phyloP scores from a whole-genome alignment of 2,329 filamentous ascomycete species.

The Aspergillus udagawae region DNA sequence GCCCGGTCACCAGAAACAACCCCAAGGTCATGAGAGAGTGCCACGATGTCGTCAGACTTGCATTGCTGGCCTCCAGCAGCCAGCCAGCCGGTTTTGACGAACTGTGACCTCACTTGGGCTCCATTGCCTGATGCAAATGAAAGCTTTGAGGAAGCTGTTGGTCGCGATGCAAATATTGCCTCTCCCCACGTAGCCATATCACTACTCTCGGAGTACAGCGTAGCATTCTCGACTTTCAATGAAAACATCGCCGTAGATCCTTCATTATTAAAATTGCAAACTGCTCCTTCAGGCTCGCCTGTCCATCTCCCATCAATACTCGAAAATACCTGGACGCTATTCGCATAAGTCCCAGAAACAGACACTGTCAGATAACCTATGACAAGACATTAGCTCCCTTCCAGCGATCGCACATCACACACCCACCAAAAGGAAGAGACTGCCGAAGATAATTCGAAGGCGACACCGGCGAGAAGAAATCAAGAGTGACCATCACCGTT shows the following conservation, averaged over 20 bases:
- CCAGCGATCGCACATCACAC: not conserved
- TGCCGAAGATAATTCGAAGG: constrained; percentile 41
- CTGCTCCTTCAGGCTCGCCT: constrained; percentile 27
- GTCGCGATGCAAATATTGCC: constrained; percentile 37
- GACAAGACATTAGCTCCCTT: constrained; percentile 4
- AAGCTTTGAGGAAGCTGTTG: constrained; percentile 21
- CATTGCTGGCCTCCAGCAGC: constrained; percentile 20
- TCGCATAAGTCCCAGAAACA: constrained; percentile 18
- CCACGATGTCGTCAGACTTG: constrained; percentile 29
- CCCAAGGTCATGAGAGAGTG: constrained; percentile 39
- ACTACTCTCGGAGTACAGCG: constrained; percentile 30
- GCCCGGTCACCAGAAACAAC: constrained; percentile 21
- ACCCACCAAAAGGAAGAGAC: constrained; percentile 40
- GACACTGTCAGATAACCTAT: constrained; percentile 40
- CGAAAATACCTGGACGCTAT: constrained; percentile 39
- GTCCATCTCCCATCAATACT: constrained; percentile 45
- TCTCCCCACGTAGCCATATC: constrained; percentile 44
- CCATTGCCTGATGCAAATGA: constrained; percentile 29
- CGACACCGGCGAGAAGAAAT: constrained; percentile 45
- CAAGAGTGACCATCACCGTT: constrained; percentile 31
- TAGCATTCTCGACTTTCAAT: constrained; percentile 28
- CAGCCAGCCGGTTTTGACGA: constrained; percentile 30
- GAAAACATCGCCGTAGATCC: constrained; percentile 29
- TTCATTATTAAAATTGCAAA: constrained; percentile 19
- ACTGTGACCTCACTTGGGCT: constrained; percentile 26